phyloP scores from a whole-genome alignment of 2,329 filamentous ascomycete species.

The Lomentospora prolificans region DNA sequence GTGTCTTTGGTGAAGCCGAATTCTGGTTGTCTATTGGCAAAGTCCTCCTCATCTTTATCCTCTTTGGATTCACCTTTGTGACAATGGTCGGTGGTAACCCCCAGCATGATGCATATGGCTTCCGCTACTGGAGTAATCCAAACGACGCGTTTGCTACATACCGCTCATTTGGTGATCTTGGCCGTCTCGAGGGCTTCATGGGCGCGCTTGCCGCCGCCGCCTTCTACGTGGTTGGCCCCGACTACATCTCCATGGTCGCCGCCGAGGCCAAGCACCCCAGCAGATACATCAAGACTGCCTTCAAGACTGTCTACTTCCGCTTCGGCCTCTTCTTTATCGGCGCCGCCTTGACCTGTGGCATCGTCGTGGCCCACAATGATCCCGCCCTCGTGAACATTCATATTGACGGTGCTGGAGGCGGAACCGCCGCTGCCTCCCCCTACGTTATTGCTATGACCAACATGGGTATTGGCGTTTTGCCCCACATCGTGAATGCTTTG shows the following conservation, averaged over 20 bases:
- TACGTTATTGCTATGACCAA: constrained; percentile 63
- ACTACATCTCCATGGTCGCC: constrained; percentile 59
- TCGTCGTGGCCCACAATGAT: constrained; percentile 57
- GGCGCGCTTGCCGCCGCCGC: constrained; percentile 54
- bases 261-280: constrained; percentile 59
- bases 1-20: constrained; percentile 61
- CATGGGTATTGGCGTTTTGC: constrained; percentile 57
- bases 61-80: constrained; percentile 66
- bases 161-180: constrained; percentile 48
- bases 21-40: constrained; percentile 58
- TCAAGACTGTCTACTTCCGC: constrained; percentile 64
- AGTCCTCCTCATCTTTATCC: constrained; percentile 53
- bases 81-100: constrained; percentile 74
- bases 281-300: constrained; percentile 55
- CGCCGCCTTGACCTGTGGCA: constrained; percentile 55
- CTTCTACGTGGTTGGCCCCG: constrained; percentile 56
- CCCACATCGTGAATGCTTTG: constrained; percentile 66
- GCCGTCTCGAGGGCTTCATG: constrained; percentile 61
- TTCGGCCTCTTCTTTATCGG: constrained; percentile 50
- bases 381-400: constrained; percentile 31
- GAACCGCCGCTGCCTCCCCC: constrained; percentile 41
- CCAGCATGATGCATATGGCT: constrained; percentile 54
- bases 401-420: constrained; percentile 28
- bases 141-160: constrained; percentile 40
- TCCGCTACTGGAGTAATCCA: constrained; percentile 56